Conservation (phyloP, 2,329 filamentous ascomycete species). For the Neocatenulostroma microsporum region DNA sequence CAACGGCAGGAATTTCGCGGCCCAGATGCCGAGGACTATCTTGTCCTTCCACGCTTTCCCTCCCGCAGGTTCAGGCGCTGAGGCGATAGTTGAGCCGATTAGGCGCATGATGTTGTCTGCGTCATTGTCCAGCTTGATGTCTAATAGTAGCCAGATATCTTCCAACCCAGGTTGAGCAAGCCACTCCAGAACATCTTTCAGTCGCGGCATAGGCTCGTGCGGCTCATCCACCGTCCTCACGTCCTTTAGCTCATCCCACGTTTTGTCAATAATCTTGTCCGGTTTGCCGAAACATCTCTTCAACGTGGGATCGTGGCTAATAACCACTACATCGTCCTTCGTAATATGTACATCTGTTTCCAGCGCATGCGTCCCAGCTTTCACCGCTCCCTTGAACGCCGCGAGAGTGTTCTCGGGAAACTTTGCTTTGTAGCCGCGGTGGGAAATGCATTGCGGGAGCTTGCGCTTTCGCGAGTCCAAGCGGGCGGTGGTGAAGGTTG, state of each 20-base stretch:
- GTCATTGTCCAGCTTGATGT: constrained; percentile 78
- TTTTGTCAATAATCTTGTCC: constrained; percentile 63
- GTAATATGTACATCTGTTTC: constrained; percentile 86
- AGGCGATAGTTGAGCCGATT: constrained; percentile 55
- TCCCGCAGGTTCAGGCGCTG: constrained; percentile 6
- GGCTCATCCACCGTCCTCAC: constrained; percentile 62
- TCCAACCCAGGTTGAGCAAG: constrained; percentile 57
- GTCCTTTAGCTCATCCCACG: constrained; percentile 64
- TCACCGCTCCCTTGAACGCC: constrained; percentile 66
- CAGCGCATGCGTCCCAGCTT: constrained; percentile 69
- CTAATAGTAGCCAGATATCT: constrained; percentile 71
- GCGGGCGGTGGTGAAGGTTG: constrained; percentile 16
- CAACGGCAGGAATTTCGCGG: constrained; percentile 61
- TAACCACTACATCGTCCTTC: constrained; percentile 72
- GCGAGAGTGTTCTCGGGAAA: constrained; percentile 82
- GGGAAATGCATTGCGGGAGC: constrained; percentile 66
- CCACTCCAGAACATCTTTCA: constrained; percentile 67
- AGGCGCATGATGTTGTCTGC: constrained; percentile 61
- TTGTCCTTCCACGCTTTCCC: constrained; percentile 60
- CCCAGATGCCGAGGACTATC: constrained; percentile 77
- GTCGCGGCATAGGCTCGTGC: constrained; percentile 62
- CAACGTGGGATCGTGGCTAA: constrained; percentile 61
- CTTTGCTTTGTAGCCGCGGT: constrained; percentile 68
- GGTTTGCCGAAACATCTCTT: constrained; percentile 75
- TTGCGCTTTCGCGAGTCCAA: constrained; percentile 20